Percentiles rank a stretch among this genome's conserved stretches.
Conservation (phyloP, 306 rosid genomes). For the Castanospermum australe region DNA sequence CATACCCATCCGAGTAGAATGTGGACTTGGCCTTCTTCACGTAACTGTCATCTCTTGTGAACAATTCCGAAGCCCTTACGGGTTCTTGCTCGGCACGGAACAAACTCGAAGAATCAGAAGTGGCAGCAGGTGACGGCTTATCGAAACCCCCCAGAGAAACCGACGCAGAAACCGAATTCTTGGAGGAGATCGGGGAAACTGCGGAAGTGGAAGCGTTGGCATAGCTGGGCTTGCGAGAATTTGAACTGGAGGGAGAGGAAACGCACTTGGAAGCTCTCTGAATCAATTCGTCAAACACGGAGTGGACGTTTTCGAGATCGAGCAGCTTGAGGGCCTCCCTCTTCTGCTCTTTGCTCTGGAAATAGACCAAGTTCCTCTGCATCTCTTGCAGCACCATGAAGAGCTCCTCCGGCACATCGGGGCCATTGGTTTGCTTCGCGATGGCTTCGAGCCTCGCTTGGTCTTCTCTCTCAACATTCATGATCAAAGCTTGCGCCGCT, state of each 20-base stretch:
- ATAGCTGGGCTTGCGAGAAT: neutral
- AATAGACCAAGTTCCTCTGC: constrained; percentile 45
- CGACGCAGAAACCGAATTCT: constrained; percentile 22
- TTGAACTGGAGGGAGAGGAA: constrained; percentile 27
- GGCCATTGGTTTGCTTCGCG: constrained; percentile 37
- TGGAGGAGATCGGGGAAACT: neutral
- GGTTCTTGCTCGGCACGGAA: constrained; percentile 28
- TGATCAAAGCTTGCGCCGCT: constrained; percentile 52
- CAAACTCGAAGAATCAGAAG: constrained; percentile 29
- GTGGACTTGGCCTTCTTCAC: constrained; percentile 45
- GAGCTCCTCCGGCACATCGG: constrained; percentile 54
- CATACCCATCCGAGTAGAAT: constrained; percentile 37
- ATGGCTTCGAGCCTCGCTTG: constrained; percentile 55
- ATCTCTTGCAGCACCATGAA: constrained; percentile 57
- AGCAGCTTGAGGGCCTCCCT: constrained; percentile 54
- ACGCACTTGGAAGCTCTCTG: constrained; percentile 63
- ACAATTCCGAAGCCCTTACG: constrained; percentile 21
- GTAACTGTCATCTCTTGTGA: constrained; percentile 59
- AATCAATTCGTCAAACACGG: constrained; percentile 54
- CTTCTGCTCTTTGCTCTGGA: constrained; percentile 52
- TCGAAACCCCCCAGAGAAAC: constrained; percentile 12
- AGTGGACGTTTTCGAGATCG: constrained; percentile 59
- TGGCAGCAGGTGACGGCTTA: neutral
- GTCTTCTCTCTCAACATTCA: constrained; percentile 54
- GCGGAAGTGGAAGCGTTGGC: constrained; percentile 23